Percentiles rank a stretch among this genome's conserved stretches.
These are phyloP conservation scores for Nannochloropsis gaditana DNA, from an alignment of 108 stramenopile genomes.

Conservation along the genomic window DNA sequence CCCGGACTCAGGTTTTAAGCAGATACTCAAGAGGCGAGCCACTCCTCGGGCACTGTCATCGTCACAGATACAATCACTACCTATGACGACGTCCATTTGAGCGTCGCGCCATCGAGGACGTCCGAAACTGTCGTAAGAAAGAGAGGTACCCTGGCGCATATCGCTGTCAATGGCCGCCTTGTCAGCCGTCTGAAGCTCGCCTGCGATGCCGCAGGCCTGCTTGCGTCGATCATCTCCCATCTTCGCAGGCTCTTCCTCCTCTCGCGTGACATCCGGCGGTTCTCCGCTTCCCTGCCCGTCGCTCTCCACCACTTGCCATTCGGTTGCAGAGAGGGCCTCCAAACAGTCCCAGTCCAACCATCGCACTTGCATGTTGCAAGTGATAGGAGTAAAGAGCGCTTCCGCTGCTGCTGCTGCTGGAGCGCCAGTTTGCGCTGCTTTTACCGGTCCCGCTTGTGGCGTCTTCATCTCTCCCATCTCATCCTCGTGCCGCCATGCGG, in stretches of 20 bases:
- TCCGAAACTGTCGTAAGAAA: not conserved
- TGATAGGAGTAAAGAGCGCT: not conserved
- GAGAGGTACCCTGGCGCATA: not conserved
- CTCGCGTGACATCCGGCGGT: not conserved
- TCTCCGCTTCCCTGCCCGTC: not conserved
- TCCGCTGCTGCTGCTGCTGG: not conserved
- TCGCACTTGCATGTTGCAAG: not conserved
- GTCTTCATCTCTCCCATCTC: not conserved
- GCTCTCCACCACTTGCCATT: not conserved
- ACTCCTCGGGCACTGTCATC: not conserved
- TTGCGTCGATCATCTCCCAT: not conserved
- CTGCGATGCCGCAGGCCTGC: too few relatives aligned
- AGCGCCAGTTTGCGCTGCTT: not conserved
- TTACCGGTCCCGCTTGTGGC: not conserved
- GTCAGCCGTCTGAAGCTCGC: not conserved
- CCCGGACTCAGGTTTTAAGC: not conserved
- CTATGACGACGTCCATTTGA: not conserved
- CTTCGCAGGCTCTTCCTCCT: not conserved
- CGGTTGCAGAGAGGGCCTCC: not conserved
- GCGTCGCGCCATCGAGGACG: not conserved
- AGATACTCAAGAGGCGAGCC: slow-evolving; percentile 8
- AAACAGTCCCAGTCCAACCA: not conserved
- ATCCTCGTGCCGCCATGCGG: not conserved
- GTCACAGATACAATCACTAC: slow-evolving; percentile 9
- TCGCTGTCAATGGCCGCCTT: not conserved